Percentiles rank a stretch among this genome's conserved stretches.
phyloP scores from a whole-genome alignment of 2,329 filamentous ascomycete genomes.

The Aspergillus intermedius region DNA sequence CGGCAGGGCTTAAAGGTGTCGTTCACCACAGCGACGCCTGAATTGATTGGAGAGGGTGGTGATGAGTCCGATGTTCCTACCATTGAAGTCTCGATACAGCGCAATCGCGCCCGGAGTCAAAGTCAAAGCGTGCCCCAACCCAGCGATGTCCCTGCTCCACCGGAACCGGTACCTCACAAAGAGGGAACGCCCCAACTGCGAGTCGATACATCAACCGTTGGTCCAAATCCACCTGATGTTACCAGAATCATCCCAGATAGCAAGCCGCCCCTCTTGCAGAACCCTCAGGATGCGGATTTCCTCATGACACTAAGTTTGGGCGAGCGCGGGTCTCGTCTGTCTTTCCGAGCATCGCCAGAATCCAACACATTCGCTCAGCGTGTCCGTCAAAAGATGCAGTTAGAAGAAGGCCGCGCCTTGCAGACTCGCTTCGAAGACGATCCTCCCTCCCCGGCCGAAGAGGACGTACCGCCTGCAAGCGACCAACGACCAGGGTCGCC shows the following conservation, averaged over 20 bases:
- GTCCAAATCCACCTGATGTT: constrained; percentile 10
- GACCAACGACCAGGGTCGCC: constrained; percentile 9
- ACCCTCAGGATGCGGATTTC: constrained; percentile 32
- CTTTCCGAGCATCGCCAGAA: constrained; percentile 32
- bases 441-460: constrained; percentile 21
- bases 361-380: constrained; percentile 42
- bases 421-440: constrained; percentile 36
- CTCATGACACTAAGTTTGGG: constrained; percentile 26
- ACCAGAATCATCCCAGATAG: constrained; percentile 11
- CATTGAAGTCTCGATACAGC: constrained; percentile 59
- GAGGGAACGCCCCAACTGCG: constrained; percentile 22
- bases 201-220: constrained; percentile 21
- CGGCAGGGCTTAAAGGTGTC: constrained; percentile 66
- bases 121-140: constrained; percentile 21
- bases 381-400: constrained; percentile 47
- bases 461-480: neutral
- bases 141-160: constrained; percentile 4
- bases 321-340: constrained; percentile 31
- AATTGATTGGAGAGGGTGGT: constrained; percentile 84
- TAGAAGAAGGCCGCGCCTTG: constrained; percentile 46
- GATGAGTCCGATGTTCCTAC: constrained; percentile 73
- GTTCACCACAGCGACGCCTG: constrained; percentile 66
- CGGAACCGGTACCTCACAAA: constrained; percentile 9
- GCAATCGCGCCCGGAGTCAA: constrained; percentile 17
- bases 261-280: constrained; percentile 27